A percentile compares a stretch with the other conserved stretches of the same genome.
These are phyloP conservation scores for Monilinia fructicola DNA, from an alignment of 2,329 filamentous ascomycete genomes.

Conservation along the genomic window DNA sequence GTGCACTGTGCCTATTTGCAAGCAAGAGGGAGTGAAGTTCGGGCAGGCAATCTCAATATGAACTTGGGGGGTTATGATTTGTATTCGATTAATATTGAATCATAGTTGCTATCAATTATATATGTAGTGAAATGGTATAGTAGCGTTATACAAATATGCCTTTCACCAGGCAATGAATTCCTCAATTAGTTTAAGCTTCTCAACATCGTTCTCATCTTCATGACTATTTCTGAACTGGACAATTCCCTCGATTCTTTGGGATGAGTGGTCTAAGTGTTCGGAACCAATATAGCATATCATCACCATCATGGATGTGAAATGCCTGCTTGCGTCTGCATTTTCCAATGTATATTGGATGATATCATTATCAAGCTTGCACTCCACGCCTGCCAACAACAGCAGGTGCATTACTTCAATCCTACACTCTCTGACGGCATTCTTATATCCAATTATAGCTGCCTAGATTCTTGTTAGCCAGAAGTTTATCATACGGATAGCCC, in stretches of 20 bases:
- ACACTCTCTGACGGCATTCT: conserved; percentile 31
- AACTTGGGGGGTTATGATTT: not conserved
- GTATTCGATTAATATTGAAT: not conserved
- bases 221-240: conserved; percentile 1
- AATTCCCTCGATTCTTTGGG: not conserved
- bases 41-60: not conserved
- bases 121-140: not conserved
- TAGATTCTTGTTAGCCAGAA: conserved; percentile 23
- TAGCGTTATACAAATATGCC: not conserved
- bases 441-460: conserved; percentile 33
- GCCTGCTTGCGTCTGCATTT: not conserved
- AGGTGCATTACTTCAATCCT: conserved; percentile 31
- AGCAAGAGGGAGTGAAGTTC: not conserved
- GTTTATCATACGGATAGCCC: not conserved
- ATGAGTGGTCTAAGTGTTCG: not conserved
- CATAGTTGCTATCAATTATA: not conserved
- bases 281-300: not conserved
- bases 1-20: not conserved
- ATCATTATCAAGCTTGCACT: conserved; percentile 26
- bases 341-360: conserved; percentile 15
- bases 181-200: conserved; percentile 8
- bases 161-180: not conserved
- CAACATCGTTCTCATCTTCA: conserved; percentile 12
- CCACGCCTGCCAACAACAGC: conserved; percentile 29
- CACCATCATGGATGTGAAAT: not conserved